Evolutionary conservation across 2,329 filamentous ascomycete species (phyloP), one percentile per base, ranked within the genome.

Genomic region (Akanthomyces muscarius): DNA sequence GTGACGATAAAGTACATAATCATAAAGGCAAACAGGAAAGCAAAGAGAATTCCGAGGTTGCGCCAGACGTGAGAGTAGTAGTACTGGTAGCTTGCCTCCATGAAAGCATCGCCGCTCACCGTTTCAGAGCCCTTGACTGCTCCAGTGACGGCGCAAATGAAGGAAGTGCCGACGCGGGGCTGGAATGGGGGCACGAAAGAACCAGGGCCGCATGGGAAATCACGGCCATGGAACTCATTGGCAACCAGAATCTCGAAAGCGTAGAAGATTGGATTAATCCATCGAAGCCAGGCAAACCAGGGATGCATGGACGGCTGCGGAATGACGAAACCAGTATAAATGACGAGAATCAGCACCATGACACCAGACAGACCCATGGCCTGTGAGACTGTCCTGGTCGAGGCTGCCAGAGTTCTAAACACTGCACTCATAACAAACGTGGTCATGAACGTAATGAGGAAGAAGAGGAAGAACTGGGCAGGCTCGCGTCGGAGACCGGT

Each of bases 211-310:
- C 89, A 92, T 1, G 76, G 73, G 54, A 87, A 88, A 0, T 79
- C 68, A 1, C 78, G 80, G 5, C 81, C 79, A 64, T 85, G 82
- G 67, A 90, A 89, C 71, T 95, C 91, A 73, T 92, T 93, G 64
- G 86, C 80, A 74, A 91, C 83, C 21, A 92, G 76, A 2, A 85
- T 82, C 71, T 92, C 89, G 67, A 92, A 94, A 2, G 83, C 87
- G 69, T 92, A 92, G 51, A 81, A 86, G 42, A 92, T 83, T 0
- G 89, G 89, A 64, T 92, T 88, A 57, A 92, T 80, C 76, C 87
- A 92, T 33, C 87, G 84, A 59, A 93, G 88, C 90, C 90, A 93
- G 33, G 84, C 78, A 55, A 89, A 87, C 89, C 89, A 94, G 0
- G 83, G 83, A 25, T 86, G 81, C 88, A 89, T 92, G 69, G 89